phyloP scores from a whole-genome alignment of 331 rosid genomes.

The Phaseolus coccineus region DNA sequence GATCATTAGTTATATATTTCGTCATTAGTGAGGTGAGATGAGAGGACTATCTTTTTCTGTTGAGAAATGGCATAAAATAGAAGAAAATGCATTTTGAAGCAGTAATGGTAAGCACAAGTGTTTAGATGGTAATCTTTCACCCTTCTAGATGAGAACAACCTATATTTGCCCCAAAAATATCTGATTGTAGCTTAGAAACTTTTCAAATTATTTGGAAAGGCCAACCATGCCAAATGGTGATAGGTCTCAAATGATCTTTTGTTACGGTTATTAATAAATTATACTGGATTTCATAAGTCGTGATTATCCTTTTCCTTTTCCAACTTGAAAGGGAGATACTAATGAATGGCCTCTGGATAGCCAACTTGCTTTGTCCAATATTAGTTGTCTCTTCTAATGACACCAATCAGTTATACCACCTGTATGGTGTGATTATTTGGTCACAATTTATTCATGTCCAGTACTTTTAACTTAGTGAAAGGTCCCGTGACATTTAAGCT shows the following conservation, averaged over 20 bases:
- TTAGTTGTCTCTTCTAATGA: constrained; percentile 6
- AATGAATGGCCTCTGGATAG: constrained; percentile 8
- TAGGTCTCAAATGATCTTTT: background rate
- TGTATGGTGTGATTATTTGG: constrained; percentile 13
- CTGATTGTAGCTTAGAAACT: background rate
- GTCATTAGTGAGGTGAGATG: constrained; percentile 27
- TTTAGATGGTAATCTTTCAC: constrained; percentile 26
- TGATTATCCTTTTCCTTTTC: background rate
- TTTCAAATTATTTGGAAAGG: constrained; percentile 23
- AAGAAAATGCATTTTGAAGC: constrained; percentile 15
- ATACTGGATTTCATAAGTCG: background rate
- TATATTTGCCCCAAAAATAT: background rate
- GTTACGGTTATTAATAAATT: constrained; percentile 4
- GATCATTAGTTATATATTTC: background rate
- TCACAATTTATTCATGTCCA: background rate
- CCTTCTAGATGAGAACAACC: constrained; percentile 16
- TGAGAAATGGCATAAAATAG: constrained; percentile 28
- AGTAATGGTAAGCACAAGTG: constrained; percentile 2
- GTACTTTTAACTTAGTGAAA: constrained; percentile 1
- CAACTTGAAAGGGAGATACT: background rate
- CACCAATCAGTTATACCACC: constrained; percentile 1
- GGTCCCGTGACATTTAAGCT: constrained; percentile 2
- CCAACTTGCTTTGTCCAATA: background rate
- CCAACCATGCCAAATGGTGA: constrained; percentile 24
- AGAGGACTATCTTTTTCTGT: constrained; percentile 20